Base-by-base conservation (phyloP, 73 alveolate genomes). In the Stentor roeselii region DNA sequence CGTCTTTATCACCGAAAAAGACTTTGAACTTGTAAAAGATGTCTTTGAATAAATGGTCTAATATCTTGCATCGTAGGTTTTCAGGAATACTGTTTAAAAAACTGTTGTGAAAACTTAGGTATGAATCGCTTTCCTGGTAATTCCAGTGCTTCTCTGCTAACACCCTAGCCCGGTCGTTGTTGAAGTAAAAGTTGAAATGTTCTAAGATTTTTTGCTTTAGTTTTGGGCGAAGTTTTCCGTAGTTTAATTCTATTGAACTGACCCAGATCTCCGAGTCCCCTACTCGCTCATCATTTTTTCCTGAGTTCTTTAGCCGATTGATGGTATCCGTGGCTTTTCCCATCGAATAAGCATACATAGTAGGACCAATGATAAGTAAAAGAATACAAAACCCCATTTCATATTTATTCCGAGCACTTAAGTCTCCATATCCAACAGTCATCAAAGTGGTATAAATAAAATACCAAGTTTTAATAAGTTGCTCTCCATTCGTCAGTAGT, bases 371-470 rank as follows among this genome's bases (percentile, higher is more conserved):
- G 6, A 50, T 50, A 50, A 50, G 67, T 21, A 50, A 50, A 50
- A 50, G 6, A 11, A 50, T 50, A 50, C 67, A 50, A 50, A 50
- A 50, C 21, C 67, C 67, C 67, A 50, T 50, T 21, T 50, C 67
- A 50, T 50, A 50, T 21, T 50, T 50, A 50, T 50, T 50, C 6
- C 30, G 6, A 50, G 67, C 67, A 50, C 21, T 11, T 11, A 50
- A 50, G 21, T 50, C 67, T 6, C 67, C 67, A 50, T 50, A 50
- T 6, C 67, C 67, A 50, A 50, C 67, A 50, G 67, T 50, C 67
- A 50, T 50, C 67, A 50, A 50, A 50, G 67, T 50, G 6, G 67
- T 50, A 50, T 50, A 50, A 50, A 50, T 50, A 50, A 11, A 50
- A 50, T 50, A 50, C 67, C 67, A 50, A 50, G 67, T 11, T 50